Evolutionary conservation across 2,329 filamentous ascomycete genomes (phyloP), one percentile per base, ranked within the genome.

Genomic region (Beauveria varroae): DNA sequence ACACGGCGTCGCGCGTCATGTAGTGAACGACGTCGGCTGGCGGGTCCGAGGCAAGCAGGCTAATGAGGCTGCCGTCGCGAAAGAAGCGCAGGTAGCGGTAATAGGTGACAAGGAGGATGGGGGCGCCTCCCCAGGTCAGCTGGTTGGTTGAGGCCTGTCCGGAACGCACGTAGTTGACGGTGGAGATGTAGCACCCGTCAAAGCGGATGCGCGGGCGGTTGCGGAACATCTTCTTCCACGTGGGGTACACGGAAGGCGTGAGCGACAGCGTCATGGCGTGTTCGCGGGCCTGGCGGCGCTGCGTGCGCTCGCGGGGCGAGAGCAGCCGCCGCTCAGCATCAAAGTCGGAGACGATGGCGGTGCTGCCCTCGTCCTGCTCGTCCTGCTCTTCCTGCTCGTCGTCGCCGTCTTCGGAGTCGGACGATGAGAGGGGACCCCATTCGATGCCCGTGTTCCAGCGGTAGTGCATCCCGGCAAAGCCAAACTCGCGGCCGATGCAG

Each of bases 31-130:
- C 90, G 20, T 96, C 90, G n/a, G 82, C 76, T 1, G 95, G 95
- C 70, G 96, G 91, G 5, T 83, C 76, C 0, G 90, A 96, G 0
- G 89, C 91, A 41, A 96, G 81, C 1, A 99, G 81, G 59, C 87
- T 91, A 63, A 98, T 86, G 65, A 83, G 86, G 1, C 89, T 88
- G 30, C 95, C 95, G 73, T 98, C 91, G 26, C 92, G 89, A 77
- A 95, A 95, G 78, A 99, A 95, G 58, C 95, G 90, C 3, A 99
- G 83, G 75, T 98, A 99, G 62, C 95, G 91, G 77, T 96, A 99
- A 76, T 98, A 99, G 0, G 95, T 99, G 54, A 99, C 92, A 62
- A 98, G 96, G 72, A 96, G 92, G 41, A 98, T 88, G 9, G 93
- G 93, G 40, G 60, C 61, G 26, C 84, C 88, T 68, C 79, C 78